Base-by-base conservation (phyloP, 176 grass and related monocot species). In the Triticum monococcum region DNA sequence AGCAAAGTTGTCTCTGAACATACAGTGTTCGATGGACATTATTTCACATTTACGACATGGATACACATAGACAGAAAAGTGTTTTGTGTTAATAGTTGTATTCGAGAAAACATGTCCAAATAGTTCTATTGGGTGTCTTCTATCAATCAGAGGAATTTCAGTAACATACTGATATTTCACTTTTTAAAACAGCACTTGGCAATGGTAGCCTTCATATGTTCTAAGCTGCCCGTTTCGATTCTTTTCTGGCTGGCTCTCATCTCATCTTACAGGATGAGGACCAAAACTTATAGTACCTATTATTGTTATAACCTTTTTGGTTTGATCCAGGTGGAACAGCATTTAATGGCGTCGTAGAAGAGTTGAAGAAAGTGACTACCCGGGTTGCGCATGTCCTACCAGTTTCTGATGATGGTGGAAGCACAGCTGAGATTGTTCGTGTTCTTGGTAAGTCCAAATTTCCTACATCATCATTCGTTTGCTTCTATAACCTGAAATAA, bases 321-420 rank as follows among this genome's bases (percentile, higher is more conserved):
- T 66, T 86, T 68, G n/a, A 35, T 90, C 84, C 70, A 98, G 93
- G 96, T 18, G 96, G 96, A 59, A 94, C 96, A 5, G 93, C 96
- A 10, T 95, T 98, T 83, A 98, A 98, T 84, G 93, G 96, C 5
- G 93, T 98, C 9, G 90, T 98, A 61, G 96, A 95, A 88, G 96
- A 98, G 40, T 38, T 98, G 73, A 98, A 92, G 75, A 94, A 89
- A 72, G 86, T 98, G 25, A 98, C 96, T 68, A 95, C 96, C 75
- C 84, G 79, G 83, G 96, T 95, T 54, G 88, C 41, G 0, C 96
- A 98, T 81, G 96, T 98, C 14, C 91, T 98, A 68, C 93, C 96
- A 81, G 93, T 98, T 72, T 98, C 93, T 64, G 96, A 98, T 75
- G 96, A 98, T 48, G 96, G 96, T 56, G 96, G 96, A 86, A 98